Evolutionary conservation across 805 yeast genomes (phyloP).

Genomic region (Zygotorulaspora sp.): DNA sequence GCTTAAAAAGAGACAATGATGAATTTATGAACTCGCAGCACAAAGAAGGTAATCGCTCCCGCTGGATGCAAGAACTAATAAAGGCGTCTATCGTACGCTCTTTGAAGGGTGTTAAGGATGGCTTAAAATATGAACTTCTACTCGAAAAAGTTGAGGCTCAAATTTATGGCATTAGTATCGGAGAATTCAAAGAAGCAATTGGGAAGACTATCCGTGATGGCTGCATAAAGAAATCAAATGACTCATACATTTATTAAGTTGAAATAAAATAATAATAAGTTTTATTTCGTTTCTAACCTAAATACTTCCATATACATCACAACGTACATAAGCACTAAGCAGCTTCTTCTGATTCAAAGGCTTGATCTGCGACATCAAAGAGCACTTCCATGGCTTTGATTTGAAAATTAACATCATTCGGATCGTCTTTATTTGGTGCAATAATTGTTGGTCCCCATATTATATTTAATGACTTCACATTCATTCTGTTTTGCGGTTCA

Average conservation of each 20-base stretch:
- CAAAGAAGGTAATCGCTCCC: constrained; percentile 24
- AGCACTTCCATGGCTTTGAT: constrained; percentile 79
- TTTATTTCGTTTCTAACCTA: no score
- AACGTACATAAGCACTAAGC: no score
- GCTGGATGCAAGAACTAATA: constrained; percentile 30
- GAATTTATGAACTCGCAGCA: constrained; percentile 12
- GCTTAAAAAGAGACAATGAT: background rate
- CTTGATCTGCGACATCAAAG: constrained; percentile 76
- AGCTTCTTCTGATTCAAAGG: constrained; percentile 61
- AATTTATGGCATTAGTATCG: constrained; percentile 28
- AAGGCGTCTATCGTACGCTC: constrained; percentile 27
- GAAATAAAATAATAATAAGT: no score
- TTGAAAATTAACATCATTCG: constrained; percentile 71
- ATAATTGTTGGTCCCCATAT: constrained; percentile 94
- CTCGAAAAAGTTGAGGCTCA: constrained; percentile 14
- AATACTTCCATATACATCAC: no score
- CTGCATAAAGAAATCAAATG: constrained; percentile 8
- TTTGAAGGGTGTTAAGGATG: constrained; percentile 18
- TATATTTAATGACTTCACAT: constrained; percentile 70
- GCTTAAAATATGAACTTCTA: constrained; percentile 14
- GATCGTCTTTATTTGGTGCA: constrained; percentile 59
- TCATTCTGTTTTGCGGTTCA: constrained; percentile 72
- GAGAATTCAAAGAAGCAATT: constrained; percentile 34
- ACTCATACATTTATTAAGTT: constrained; percentile 9
- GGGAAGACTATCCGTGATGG: constrained; percentile 11